Base-by-base conservation (phyloP, 176 grass and related monocot species). In the Lolium perenne region DNA sequence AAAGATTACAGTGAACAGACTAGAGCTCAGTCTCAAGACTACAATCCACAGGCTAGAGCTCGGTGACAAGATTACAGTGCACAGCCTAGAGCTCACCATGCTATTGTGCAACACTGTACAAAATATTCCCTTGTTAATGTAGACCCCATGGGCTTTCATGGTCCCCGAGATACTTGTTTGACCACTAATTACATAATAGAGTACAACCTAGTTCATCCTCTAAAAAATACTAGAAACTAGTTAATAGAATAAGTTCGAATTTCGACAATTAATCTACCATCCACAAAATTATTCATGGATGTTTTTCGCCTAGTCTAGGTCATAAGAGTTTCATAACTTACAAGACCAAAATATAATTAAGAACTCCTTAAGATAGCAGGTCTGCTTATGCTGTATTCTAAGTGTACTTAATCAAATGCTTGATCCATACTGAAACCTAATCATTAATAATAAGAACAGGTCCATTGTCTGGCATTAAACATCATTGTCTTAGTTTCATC, bases 381-480 rank as follows among this genome's bases (percentile, higher is more conserved):
- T 23, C 7, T 75, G 65, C 14, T 60, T 58, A 41, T 70, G 40
- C 41, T 61, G 50, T 80, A 89, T 48, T 20, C 48, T 50, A 50
- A n/a, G 22, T 58, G 38, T 49, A 60, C 54, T 20, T 10, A 25
- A 61, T 49, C 14, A 15, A 81, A 51, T 69, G 72, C 38, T 12
- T 57, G 61, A 46, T 4, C 16, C 73, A 62, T 2, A 54, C 41
- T 71, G 13, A 56, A 5, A 84, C 55, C 7, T 20, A 46, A 47
- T 57, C 13, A 78, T 50, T 38, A n/a, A 35, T 43, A 83, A 41
- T 43, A 45, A 21, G 26, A 74, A 10, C 23, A 79, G 8, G 43
- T 8, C 61, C 40, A 82, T 86, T 77, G 18, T 79, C 6, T 72
- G 43, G 65, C 43, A 62, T 67, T 67, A 67, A 53, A 81, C 47